A percentile compares a stretch with the other conserved stretches of the same genome.
These are phyloP conservation scores for Globisporangium parvum DNA, from an alignment of 352 stramenopile genomes.

Conservation along the genomic window DNA sequence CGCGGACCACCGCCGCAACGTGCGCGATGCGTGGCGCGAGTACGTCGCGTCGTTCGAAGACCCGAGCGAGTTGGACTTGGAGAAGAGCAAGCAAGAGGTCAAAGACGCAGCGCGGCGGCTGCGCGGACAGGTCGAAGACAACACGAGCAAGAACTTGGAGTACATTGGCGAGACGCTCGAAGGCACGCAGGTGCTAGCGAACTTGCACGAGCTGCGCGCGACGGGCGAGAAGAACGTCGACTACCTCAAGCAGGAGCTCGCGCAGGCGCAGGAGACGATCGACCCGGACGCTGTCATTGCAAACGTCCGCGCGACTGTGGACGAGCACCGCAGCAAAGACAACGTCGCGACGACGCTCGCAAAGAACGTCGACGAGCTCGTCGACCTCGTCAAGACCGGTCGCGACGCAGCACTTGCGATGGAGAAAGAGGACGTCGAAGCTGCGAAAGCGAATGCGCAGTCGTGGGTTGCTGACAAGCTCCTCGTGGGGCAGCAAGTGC, in stretches of 20 bases:
- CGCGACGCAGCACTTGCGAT: slow-evolving; percentile 50
- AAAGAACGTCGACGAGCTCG: slow-evolving; percentile 68
- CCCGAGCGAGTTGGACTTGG: slow-evolving; percentile 45
- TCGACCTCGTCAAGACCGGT: slow-evolving; percentile 50
- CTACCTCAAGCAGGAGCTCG: slow-evolving; percentile 50
- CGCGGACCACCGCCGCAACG: slow-evolving; percentile 55
- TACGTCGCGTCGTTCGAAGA: slow-evolving; percentile 62
- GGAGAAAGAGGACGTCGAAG: slow-evolving; percentile 58
- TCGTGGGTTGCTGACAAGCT: slow-evolving; percentile 84
- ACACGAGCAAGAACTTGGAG: slow-evolving; percentile 44
- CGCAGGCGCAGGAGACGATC: slow-evolving; percentile 46
- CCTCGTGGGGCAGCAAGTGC: slow-evolving; percentile 69
- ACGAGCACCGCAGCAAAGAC: slow-evolving; percentile 63
- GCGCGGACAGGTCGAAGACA: slow-evolving; percentile 49
- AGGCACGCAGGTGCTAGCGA: slow-evolving; percentile 51
- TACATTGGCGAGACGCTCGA: slow-evolving; percentile 64
- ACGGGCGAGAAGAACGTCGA: slow-evolving; percentile 47
- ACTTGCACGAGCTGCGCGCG: slow-evolving; percentile 42
- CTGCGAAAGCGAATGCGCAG: slow-evolving; percentile 52
- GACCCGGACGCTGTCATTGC: slow-evolving; percentile 51
- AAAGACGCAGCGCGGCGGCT: slow-evolving; percentile 36
- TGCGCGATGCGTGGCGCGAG: slow-evolving; percentile 61
- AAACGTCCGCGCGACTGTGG: slow-evolving; percentile 51
- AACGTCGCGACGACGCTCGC: slow-evolving; percentile 58
- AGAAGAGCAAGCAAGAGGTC: slow-evolving; percentile 62